Base-by-base conservation (phyloP, 768 basidiomycete genomes). In the Xerocomellus amylosporus region DNA sequence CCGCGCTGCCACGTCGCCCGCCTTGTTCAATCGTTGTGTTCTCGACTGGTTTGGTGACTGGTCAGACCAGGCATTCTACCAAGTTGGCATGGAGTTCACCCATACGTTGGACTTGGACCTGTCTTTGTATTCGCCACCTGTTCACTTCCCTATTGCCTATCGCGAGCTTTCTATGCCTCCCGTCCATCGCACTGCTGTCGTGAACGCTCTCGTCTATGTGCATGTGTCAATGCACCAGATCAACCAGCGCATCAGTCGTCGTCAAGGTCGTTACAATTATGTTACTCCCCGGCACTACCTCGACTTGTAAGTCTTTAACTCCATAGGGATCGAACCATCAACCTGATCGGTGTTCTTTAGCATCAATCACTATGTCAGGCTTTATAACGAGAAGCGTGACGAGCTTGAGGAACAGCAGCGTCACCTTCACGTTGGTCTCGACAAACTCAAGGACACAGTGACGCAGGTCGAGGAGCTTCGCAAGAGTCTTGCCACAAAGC, bases 1-100 rank as follows among this genome's bases (percentile, higher is more conserved):
- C 19, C 83, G 94, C 45, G 97, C 94, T 12, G 97, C 96, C 3
- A 98, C 97, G 0, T 99, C 97, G 1, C 97, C 97, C 8, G 97
- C 97, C 17, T 76, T 98, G 64, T 96, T 96, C 85, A 99, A 99
- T 75, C 88, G 97, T 75, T 99, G 97, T 70, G 97, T 99, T 8
- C 79, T 99, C 53, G 96, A 99, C 71, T 99, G 97, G 97, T 98
- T 98, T 63, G 97, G 97, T 26, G 95, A 98, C 69, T 99, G 97
- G 97, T 93, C 95, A 15, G 93, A 97, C 63, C 95, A 98, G 68
- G 95, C 97, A 0, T 90, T 98, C 73, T 98, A 90, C 68, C 97
- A 98, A 77, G 97, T 99, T 56, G 97, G 91, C 40, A 85, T 90
- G 79, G 97, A 98, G 72, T 96, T 99, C 72, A 98, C 96, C 2